A percentile compares a stretch with the other conserved stretches of the same genome.
phyloP scores from a whole-genome alignment of 495 filamentous ascomycete genomes.

The Podospora tetraspora region DNA sequence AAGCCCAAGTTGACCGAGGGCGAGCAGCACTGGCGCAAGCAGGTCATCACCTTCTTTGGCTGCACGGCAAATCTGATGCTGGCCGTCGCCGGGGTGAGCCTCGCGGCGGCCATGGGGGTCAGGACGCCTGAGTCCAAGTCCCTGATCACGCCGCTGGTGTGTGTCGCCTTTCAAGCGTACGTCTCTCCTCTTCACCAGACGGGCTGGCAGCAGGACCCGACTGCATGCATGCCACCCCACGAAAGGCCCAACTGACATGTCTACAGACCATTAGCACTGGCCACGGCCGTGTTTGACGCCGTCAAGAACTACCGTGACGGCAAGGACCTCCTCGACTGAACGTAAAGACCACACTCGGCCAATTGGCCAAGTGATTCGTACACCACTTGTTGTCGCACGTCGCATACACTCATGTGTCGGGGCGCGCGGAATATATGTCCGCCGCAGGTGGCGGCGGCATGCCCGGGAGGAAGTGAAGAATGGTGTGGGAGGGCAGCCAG shows the following conservation, averaged over 20 bases:
- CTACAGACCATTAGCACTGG: slow-evolving; percentile 12
- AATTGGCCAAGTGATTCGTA: neutral
- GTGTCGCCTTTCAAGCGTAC: slow-evolving; percentile 23
- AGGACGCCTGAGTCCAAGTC: slow-evolving; percentile 17
- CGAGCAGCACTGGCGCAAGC: slow-evolving; percentile 30
- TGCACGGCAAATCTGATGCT: slow-evolving; percentile 27
- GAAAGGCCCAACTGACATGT: slow-evolving; percentile 5
- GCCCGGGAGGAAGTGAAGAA: neutral
- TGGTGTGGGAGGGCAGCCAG: neutral
- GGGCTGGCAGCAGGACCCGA: slow-evolving; percentile 1
- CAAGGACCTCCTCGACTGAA: slow-evolving; percentile 26
- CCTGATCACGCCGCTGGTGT: slow-evolving; percentile 23
- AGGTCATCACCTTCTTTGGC: slow-evolving; percentile 25
- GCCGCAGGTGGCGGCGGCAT: neutral
- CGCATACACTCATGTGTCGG: neutral
- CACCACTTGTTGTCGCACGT: neutral
- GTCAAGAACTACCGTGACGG: slow-evolving; percentile 29
- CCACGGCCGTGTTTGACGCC: slow-evolving; percentile 24
- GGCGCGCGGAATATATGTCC: neutral
- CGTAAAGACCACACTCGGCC: neutral
- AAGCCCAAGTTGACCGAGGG: slow-evolving; percentile 25
- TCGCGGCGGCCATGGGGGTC: slow-evolving; percentile 20
- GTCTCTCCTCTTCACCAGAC: slow-evolving; percentile 6
- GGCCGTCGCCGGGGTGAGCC: slow-evolving; percentile 22
- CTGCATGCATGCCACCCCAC: neutral